Base-by-base conservation (phyloP, 257 asterid species). In the Anisodus tanguticus region DNA sequence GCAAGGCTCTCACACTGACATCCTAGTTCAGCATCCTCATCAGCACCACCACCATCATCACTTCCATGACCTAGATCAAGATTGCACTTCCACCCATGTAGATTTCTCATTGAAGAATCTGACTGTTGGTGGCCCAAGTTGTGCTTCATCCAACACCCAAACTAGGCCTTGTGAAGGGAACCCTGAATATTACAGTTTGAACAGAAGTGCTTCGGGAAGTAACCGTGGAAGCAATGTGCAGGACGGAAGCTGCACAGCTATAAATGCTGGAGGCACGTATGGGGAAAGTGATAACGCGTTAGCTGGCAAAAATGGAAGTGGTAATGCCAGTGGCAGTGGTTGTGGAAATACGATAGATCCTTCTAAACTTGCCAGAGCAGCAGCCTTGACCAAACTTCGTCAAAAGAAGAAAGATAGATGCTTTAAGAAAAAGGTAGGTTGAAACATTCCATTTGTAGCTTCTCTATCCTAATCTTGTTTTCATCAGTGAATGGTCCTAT, bases 341-440 rank as follows among this genome's bases (percentile, higher is more conserved):
- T 88, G 88, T 77, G 98, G 93, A 69, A 89, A 87, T 83, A 92
- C 89, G 82, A 83, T 80, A 12, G 91, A 89, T 39, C 92, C 87
- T 77, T 90, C 86, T 84, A 92, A 84, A 88, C 87, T 89, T 85
- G 89, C 94, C 49, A 85, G 95, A 70, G 89, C 81, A 86, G 97
- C 97, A 81, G 94, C 97, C 80, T 86, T 95, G 89, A 86, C 87
- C 90, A 94, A 92, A 89, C 92, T 92, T 87, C 93, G 90, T 47
- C 94, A 85, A 86, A 91, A 94, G 92, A 93, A 93, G 85, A 94
- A 90, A 74, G 97, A 90, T 63, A 90, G 95, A 91, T 93, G 95
- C 90, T 93, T 88, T 71, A 83, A 83, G 88, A 92, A 90, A 87
- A 91, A 91, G 99, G 99, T 94, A 90, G 26, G 49, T 39, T 59